These are phyloP conservation scores for Aciculosporium take DNA, from an alignment of 2,329 filamentous ascomycete species.

Conservation along the genomic window DNA sequence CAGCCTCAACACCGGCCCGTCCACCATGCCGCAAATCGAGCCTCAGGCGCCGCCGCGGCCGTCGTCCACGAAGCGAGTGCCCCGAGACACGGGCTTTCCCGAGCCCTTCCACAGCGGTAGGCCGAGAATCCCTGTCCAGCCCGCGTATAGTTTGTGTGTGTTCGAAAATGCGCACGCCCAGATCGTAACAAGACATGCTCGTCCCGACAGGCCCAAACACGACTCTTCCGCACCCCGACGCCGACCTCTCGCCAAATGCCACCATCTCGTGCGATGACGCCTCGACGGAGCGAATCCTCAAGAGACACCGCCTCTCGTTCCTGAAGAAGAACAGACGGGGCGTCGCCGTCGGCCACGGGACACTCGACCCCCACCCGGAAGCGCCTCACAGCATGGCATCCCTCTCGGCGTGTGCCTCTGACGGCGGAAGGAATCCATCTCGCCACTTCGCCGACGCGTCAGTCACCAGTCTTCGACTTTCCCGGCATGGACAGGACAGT, in stretches of 20 bases:
- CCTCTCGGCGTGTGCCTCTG: constrained; percentile 16
- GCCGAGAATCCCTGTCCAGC: constrained; percentile 11
- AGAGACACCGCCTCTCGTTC: constrained; percentile 32
- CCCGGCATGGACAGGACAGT: constrained; percentile 27
- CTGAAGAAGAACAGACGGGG: constrained; percentile 31
- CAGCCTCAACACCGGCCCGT: constrained; percentile 3
- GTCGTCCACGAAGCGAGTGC: constrained; percentile 12
- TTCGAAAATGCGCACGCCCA: neutral
- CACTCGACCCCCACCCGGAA: constrained; percentile 24
- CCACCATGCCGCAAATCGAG: constrained; percentile 12
- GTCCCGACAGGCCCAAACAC: constrained; percentile 35
- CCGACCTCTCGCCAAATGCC: constrained; percentile 41
- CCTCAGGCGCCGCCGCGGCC: constrained; percentile 14
- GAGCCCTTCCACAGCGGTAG: constrained; percentile 34
- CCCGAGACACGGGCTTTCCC: constrained; percentile 36
- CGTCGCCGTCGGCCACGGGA: constrained; percentile 32
- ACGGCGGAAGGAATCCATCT: constrained; percentile 11
- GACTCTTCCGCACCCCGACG: constrained; percentile 47
- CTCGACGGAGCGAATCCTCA: constrained; percentile 25
- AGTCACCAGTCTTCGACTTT: constrained; percentile 16
- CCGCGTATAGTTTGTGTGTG: neutral
- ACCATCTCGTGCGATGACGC: constrained; percentile 42
- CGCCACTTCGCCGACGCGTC: constrained; percentile 13
- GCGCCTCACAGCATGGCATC: constrained; percentile 20
- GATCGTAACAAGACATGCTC: neutral